Conservation (phyloP, 2,329 filamentous ascomycete genomes). For the Fusarium torulosum region DNA sequence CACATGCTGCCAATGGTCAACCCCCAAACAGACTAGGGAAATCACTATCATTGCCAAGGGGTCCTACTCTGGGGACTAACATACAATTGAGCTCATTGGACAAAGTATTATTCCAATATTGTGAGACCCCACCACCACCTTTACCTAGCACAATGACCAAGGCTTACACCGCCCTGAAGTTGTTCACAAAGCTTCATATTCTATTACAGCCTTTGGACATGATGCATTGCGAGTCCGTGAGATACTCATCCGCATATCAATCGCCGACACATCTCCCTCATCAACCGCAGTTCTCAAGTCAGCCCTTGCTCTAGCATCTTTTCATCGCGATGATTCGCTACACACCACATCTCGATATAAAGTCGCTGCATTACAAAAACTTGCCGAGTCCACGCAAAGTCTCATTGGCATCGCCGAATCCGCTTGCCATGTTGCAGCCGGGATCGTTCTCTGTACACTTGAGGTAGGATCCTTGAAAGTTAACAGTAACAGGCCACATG, state of each 20-base stretch:
- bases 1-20: accelerated
- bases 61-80: neutral
- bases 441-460: conserved; percentile 34
- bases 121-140: neutral
- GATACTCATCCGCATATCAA: conserved; percentile 34
- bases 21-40: accelerated
- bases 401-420: neutral
- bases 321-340: neutral
- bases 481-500: no score
- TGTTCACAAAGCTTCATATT: conserved; percentile 28
- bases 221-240: conserved; percentile 21
- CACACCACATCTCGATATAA: conserved; percentile 1
- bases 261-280: conserved; percentile 8
- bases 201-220: conserved; percentile 29
- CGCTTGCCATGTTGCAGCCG: conserved; percentile 38
- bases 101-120: conserved; percentile 35
- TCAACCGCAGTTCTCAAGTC: conserved; percentile 33
- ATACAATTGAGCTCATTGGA: conserved; percentile 38
- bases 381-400: conserved; percentile 10
- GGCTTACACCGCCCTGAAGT: conserved; percentile 19
- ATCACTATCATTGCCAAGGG: neutral
- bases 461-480: conserved; percentile 13
- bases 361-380: conserved; percentile 23
- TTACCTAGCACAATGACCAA: accelerated
- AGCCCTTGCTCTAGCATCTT: conserved; percentile 28